Percentiles rank a stretch among this genome's conserved stretches.
These are phyloP conservation scores for Linum tenue DNA, from an alignment of 345 rosid genomes.

Conservation along the genomic window DNA sequence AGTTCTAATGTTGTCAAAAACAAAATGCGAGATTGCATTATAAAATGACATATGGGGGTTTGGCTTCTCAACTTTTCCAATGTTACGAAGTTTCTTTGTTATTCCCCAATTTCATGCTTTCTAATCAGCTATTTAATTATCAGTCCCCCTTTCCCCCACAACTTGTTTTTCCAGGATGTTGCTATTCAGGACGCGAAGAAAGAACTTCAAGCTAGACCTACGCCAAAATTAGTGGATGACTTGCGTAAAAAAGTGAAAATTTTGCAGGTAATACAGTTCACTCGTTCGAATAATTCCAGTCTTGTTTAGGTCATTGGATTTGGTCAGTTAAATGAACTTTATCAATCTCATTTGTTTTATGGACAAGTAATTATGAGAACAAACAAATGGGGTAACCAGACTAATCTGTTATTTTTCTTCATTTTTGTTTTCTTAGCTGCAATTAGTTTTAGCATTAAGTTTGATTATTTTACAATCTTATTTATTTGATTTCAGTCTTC, in stretches of 20 bases:
- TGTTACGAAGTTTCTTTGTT: not conserved
- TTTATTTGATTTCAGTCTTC: too few relatives aligned
- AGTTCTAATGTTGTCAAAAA: too few relatives aligned
- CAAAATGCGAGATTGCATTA: too few relatives aligned
- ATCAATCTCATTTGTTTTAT: not conserved
- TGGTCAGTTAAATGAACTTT: not conserved
- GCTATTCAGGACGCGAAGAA: slow-evolving; percentile 80
- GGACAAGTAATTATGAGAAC: not conserved
- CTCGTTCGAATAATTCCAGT: too few relatives aligned
- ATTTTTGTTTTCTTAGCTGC: not conserved
- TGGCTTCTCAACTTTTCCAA: not conserved
- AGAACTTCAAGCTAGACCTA: slow-evolving; percentile 88
- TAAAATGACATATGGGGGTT: too few relatives aligned
- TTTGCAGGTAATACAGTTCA: slow-evolving; percentile 55
- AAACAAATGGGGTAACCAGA: not conserved
- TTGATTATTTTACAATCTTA: too few relatives aligned
- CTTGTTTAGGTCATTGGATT: too few relatives aligned
- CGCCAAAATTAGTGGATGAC: slow-evolving; percentile 85
- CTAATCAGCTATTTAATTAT: not conserved
- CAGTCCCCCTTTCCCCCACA: not conserved
- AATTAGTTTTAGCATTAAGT: not conserved
- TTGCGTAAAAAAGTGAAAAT: slow-evolving; percentile 94
- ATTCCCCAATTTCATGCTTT: not conserved
- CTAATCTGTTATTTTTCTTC: not conserved
- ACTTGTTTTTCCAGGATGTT: slow-evolving; percentile 40